Conservation (phyloP, 2,329 filamentous ascomycete genomes). For the Calycina herbarum region DNA sequence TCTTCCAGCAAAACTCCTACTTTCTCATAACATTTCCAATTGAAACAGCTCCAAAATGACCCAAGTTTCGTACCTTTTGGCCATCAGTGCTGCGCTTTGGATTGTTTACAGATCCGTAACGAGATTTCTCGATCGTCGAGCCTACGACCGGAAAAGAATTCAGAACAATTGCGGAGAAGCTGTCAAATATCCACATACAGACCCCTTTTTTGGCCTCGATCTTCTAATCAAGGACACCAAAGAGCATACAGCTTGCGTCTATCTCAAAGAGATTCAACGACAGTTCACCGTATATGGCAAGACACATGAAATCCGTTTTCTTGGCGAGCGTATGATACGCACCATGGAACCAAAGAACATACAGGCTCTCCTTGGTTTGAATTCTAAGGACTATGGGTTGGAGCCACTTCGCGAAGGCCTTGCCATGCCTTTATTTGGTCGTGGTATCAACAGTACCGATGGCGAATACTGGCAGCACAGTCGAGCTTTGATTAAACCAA, state of each 20-base stretch:
- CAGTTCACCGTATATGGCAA: neutral
- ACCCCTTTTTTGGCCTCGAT: slow-evolving; percentile 6
- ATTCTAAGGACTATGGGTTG: neutral
- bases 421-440: neutral
- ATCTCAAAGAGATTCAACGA: neutral
- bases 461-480: slow-evolving; percentile 39
- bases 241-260: neutral
- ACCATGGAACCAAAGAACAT: slow-evolving; percentile 6
- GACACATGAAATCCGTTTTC: slow-evolving; percentile 6
- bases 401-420: neutral
- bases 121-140: neutral
- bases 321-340: neutral
- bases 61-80: neutral
- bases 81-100: neutral
- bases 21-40: no score
- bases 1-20: no score
- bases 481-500: slow-evolving; percentile 49
- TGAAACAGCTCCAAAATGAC: neutral
- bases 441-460: neutral
- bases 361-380: neutral
- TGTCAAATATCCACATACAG: slow-evolving; percentile 3
- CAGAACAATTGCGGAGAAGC: neutral
- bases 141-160: neutral
- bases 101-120: neutral
- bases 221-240: neutral